Percentiles rank a stretch among this genome's conserved stretches.
phyloP scores from a whole-genome alignment of 805 yeast species.

The Myxozyma udenii region DNA sequence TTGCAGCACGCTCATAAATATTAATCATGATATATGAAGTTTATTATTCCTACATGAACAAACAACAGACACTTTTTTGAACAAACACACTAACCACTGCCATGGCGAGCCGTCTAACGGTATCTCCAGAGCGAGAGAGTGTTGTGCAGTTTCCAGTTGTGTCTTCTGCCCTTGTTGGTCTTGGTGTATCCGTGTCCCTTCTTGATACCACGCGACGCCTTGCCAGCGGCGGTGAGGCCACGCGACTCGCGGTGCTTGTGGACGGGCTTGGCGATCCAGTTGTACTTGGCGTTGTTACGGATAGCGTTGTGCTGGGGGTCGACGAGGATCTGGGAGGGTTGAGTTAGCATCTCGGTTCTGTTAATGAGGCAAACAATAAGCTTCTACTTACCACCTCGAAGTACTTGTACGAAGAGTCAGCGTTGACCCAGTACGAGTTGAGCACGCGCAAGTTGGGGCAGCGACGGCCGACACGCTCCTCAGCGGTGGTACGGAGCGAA shows the following conservation, averaged over 20 bases:
- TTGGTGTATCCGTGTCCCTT: conserved; percentile 99
- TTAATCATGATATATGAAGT: no score
- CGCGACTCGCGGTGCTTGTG: conserved; percentile 99
- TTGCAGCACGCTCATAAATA: no score
- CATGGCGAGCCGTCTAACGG: conserved; percentile 62
- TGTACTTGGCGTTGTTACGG: conserved; percentile 97
- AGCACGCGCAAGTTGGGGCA: conserved; percentile 98
- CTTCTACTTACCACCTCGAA: conserved; percentile 70
- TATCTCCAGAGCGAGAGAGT: conserved; percentile 98
- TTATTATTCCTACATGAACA: no score
- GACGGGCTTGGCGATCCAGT: conserved; percentile 99
- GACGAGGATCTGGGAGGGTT: conserved; percentile 53
- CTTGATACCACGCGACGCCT: conserved; percentile 99
- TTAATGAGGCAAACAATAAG: neutral
- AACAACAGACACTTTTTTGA: no score
- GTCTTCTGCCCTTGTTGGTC: conserved; percentile 86
- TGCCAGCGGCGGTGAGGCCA: conserved; percentile 97
- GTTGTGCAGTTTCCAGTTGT: conserved; percentile 99
- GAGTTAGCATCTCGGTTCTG: neutral
- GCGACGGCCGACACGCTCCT: conserved; percentile 99
- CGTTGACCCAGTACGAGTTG: conserved; percentile 99
- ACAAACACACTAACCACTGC: neutral
- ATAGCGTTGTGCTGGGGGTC: conserved; percentile 98
- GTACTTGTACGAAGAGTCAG: conserved; percentile 99
- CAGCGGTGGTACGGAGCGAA: conserved; percentile 96